A percentile compares a stretch with the other conserved stretches of the same genome.
phyloP scores from a whole-genome alignment of 352 stramenopile species.

The Peronospora belbahrii region DNA sequence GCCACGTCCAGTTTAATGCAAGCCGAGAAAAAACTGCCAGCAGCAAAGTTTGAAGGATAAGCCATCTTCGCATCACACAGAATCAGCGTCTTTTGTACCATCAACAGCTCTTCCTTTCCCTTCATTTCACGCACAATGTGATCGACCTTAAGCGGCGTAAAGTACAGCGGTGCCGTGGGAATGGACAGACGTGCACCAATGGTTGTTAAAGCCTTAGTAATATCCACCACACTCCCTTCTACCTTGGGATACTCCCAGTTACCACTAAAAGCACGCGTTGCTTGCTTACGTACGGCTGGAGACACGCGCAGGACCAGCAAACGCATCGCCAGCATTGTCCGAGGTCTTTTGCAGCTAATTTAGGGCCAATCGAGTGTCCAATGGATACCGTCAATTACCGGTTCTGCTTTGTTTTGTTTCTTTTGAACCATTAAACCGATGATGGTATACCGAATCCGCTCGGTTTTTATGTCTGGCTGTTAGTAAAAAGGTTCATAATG shows the following conservation, averaged over 20 bases:
- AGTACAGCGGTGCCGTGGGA: slow-evolving; percentile 66
- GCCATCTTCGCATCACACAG: slow-evolving; percentile 73
- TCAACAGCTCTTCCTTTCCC: slow-evolving; percentile 51
- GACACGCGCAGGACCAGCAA: slow-evolving; percentile 14
- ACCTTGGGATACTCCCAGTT: slow-evolving; percentile 81
- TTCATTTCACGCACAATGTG: slow-evolving; percentile 79
- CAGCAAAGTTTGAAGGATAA: slow-evolving; percentile 57
- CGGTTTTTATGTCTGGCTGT: slow-evolving; percentile 4
- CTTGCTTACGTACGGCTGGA: slow-evolving; percentile 10
- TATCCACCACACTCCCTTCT: slow-evolving; percentile 56
- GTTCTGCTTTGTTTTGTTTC: not conserved
- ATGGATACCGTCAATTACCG: not conserved
- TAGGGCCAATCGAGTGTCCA: slow-evolving; percentile 11
- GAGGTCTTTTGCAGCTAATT: not conserved
- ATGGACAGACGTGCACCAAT: slow-evolving; percentile 76
- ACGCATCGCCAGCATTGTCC: slow-evolving; percentile 23
- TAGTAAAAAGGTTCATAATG: slow-evolving; percentile 12
- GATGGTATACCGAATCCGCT: not conserved
- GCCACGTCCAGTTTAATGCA: slow-evolving; percentile 52
- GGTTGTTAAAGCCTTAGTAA: slow-evolving; percentile 59
- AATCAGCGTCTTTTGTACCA: slow-evolving; percentile 67
- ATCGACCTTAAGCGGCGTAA: slow-evolving; percentile 79
- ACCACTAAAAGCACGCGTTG: slow-evolving; percentile 55
- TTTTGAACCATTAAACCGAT: too few relatives aligned
- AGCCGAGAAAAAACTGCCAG: slow-evolving; percentile 53